A percentile compares a stretch with the other conserved stretches of the same genome.
Conservation (phyloP, 495 filamentous ascomycete species). For the Penicillium pulvis region DNA sequence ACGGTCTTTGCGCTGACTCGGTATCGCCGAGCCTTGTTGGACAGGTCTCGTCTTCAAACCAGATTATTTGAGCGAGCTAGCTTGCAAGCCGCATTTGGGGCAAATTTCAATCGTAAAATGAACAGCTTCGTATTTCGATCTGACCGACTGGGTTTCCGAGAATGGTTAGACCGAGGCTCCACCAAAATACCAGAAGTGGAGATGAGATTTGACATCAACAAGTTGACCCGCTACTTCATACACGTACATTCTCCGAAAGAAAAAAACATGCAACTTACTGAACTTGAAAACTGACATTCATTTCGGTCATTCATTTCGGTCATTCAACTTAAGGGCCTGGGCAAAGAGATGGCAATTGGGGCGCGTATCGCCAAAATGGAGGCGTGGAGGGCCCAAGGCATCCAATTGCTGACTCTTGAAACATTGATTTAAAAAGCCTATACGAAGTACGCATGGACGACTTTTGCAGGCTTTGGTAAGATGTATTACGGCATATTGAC, state of each 20-base stretch:
- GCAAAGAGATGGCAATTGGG: background rate
- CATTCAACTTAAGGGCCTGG: background rate
- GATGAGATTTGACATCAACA: background rate
- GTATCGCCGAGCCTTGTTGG: background rate
- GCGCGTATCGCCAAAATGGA: background rate
- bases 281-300: background rate
- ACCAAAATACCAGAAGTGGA: background rate
- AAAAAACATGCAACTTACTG: background rate
- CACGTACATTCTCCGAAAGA: background rate
- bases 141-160: background rate
- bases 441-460: background rate
- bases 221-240: background rate
- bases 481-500: background rate
- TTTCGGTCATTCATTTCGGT: background rate
- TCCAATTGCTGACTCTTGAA: background rate
- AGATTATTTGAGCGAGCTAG: background rate
- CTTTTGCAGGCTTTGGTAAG: background rate
- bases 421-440: background rate
- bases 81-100: background rate
- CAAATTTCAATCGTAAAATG: background rate
- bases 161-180: background rate
- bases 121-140: constrained; percentile 1
- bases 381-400: background rate
- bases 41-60: background rate
- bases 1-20: background rate